Evolutionary conservation across 2,329 filamentous ascomycete genomes (phyloP), one percentile per base, ranked within the genome.

Genomic region (Alternaria infectoria): DNA sequence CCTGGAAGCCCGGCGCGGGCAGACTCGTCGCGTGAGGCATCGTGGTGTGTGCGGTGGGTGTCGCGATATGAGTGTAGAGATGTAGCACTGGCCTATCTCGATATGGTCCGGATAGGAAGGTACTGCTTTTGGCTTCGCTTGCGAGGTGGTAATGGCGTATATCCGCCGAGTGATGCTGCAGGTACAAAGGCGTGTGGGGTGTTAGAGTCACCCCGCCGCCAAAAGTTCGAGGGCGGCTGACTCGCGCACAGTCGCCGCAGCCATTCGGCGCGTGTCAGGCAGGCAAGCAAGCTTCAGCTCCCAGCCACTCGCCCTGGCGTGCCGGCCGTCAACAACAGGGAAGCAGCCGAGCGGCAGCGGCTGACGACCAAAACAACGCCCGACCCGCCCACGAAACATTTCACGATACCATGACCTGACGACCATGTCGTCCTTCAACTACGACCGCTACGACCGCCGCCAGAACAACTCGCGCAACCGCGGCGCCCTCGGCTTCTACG

Each of bases 1-100:
- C 92, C 83, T 95, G 92, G 70, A 96, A 89, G 82, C 91, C 91
- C 61, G 91, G 88, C 61, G 90, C 86, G 72, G 91, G 90, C 83
- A 91, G 89, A 25, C 56, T 65, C 25, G 89, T 87, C 64, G 91
- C 91, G 84, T 93, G 91, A 74, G 91, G 91, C 91, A 94, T 93
- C 5, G 46, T 57, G n/a, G 32, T n/a, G 17, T 15, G 4, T 44
- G n/a, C 32, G 15, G 17, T 23, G 13, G 28, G 21, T 26, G 32
- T 30, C 28, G 28, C 17, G 28, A 32, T 23, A 12, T 13, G 6
- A 25, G 13, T 15, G 19, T 17, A 28, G 19, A 7, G 2, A 26
- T 9, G 32, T 36, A 13, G 11, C 36, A 5, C 19, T 61, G 23
- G 32, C 10, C 9, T 44, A 23, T 13, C 17, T n/a, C 7, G 32